Base-by-base conservation (phyloP, 2,329 filamentous ascomycete species). In the Pyrenochaeta sp. region DNA sequence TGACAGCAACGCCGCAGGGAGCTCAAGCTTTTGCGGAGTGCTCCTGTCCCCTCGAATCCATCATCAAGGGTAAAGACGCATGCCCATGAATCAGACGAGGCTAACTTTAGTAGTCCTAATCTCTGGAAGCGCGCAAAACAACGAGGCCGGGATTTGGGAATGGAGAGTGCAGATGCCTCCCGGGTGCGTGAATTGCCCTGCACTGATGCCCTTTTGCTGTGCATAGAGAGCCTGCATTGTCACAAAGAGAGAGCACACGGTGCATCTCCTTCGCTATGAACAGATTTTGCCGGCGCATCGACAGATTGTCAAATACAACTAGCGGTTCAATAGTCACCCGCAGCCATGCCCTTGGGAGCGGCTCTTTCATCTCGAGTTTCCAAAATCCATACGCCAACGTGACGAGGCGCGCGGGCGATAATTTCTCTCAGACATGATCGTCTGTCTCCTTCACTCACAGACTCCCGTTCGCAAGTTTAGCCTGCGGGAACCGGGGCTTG, bases 391-490 rank as follows among this genome's bases (percentile, higher is more conserved):
- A 63, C 65, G 50, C 50, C 48, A 56, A 55, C 60, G 60, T 67
- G 63, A 66, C 54, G 51, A 30, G 41, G 59, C 43, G 39, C 69
- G 63, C 65, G 44, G 48, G 56, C 45, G 56, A 54, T 51, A 62
- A 63, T 66, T 62, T 71, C 57, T 58, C 64, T 63, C 58, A 58
- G 61, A 65, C 56, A 59, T 64, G 68, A 72, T 73, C 66, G 64
- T 55, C 69, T 51, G 57, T 49, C 46, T 55, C 49, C 58, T 63
- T 58, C 45, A 56, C 61, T 60, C 70, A 72, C 70, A 71, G 70
- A 69, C 64, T 72, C 67, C 70, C 69, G 69, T 60, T 63, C 58
- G 56, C 65, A 62, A 60, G 51, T 71, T 70, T 70, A 69, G 66
- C 58, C 72, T 67, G 51, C 66, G 67, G 72, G 69, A 71, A 65